Conservation (phyloP, 2,329 filamentous ascomycete genomes). For the Penicillium sp. region DNA sequence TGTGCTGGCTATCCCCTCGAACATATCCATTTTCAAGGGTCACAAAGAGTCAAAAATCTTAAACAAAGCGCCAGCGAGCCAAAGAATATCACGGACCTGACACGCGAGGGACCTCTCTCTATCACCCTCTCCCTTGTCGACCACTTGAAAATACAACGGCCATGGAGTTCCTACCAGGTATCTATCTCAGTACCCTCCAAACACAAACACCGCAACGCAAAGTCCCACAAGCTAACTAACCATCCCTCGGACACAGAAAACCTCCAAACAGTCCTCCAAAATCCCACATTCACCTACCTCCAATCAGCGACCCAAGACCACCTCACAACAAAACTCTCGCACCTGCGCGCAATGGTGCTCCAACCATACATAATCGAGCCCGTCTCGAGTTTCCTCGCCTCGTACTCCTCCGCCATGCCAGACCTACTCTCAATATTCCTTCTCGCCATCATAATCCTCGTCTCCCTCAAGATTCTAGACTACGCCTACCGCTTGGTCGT, state of each 20-base stretch:
- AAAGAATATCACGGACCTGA: not conserved
- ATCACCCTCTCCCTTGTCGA: not conserved
- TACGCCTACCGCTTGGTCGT: conserved; percentile 69
- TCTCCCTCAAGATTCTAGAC: conserved; percentile 63
- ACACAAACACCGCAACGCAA: not conserved
- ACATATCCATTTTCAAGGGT: not conserved
- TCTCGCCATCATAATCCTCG: conserved; percentile 59
- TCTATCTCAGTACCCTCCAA: not conserved
- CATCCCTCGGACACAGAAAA: conserved; percentile 14
- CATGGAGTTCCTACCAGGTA: conserved; percentile 23
- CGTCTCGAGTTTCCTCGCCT: conserved; percentile 33
- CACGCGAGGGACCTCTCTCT: not conserved
- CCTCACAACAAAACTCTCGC: conserved; percentile 20
- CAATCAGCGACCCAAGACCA: conserved; percentile 16
- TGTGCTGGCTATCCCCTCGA: not conserved
- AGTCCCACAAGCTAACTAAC: conserved; percentile 2
- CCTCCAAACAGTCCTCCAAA: conserved; percentile 17
- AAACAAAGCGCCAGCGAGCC: not conserved
- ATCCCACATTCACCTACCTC: conserved; percentile 17
- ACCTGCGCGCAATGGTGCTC: conserved; percentile 37
- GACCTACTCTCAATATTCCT: conserved; percentile 41
- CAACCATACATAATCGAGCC: conserved; percentile 50
- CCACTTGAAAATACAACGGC: not conserved
- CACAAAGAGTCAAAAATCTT: not conserved
- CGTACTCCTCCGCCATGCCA: conserved; percentile 26